These are phyloP conservation scores for Paracorniculantispora psalliotae DNA, from an alignment of 2,329 filamentous ascomycete species.

Conservation along the genomic window DNA sequence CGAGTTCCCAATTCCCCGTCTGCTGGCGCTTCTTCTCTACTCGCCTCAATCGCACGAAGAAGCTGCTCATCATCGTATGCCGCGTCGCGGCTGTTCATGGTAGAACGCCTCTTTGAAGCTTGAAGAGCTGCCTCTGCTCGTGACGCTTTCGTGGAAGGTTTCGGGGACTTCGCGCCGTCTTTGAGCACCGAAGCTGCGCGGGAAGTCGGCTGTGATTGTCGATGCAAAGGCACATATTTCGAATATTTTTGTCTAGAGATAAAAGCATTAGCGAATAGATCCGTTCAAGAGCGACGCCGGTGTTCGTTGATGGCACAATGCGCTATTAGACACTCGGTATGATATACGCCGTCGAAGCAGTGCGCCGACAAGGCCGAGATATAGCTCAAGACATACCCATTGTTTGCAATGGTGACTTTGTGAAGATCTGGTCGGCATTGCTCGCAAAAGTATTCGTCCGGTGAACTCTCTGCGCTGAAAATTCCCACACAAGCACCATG, in stretches of 20 bases:
- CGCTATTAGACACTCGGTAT: too few species aligned
- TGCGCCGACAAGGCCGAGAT: neutral
- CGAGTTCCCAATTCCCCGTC: conserved; percentile 46
- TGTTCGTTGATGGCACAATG: too few species aligned
- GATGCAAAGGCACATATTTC: conserved; percentile 58
- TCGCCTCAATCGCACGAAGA: conserved; percentile 86
- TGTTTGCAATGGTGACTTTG: conserved; percentile 71
- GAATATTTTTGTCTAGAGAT: conserved; percentile 57
- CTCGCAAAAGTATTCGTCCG: conserved; percentile 98
- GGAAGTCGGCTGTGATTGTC: conserved; percentile 51
- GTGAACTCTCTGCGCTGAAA: conserved; percentile 86
- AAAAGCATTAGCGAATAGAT: conserved; percentile 15
- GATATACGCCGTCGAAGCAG: neutral
- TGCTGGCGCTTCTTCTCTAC: conserved; percentile 69
- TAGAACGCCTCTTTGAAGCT: conserved; percentile 79
- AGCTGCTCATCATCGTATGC: conserved; percentile 93
- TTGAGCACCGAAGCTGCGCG: conserved; percentile 63
- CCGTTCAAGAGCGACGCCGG: neutral
- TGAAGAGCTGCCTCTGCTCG: conserved; percentile 47
- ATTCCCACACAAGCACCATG: conserved; percentile 97
- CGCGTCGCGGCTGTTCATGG: conserved; percentile 94
- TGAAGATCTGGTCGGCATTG: conserved; percentile 89
- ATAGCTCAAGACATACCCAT: conserved; percentile 63
- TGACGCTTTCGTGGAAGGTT: conserved; percentile 51
- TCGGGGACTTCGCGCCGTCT: conserved; percentile 51